phyloP scores from a whole-genome alignment of 345 rosid genomes.

The Pistacia vera region DNA sequence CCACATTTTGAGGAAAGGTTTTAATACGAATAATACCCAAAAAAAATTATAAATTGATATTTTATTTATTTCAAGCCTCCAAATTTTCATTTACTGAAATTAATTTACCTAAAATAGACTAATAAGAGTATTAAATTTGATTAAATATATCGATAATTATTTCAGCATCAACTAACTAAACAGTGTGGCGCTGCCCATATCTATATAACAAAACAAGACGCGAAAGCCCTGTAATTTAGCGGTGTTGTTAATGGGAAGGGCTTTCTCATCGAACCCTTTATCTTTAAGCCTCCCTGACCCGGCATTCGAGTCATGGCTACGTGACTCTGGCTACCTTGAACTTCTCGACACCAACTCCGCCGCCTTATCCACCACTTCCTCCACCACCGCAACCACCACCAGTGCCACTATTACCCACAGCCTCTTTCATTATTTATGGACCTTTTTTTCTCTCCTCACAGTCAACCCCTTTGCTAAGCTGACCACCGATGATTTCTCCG shows the following conservation, averaged over 20 bases:
- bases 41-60: too few relatives aligned
- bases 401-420: constrained; percentile 34
- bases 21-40: too few relatives aligned
- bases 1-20: too few relatives aligned
- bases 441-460: constrained; percentile 60
- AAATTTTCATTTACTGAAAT: too few relatives aligned
- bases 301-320: constrained; percentile 89
- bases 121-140: too few relatives aligned
- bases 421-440: constrained; percentile 28
- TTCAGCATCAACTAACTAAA: too few relatives aligned
- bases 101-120: too few relatives aligned
- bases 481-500: constrained; percentile 73
- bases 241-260: constrained; percentile 22
- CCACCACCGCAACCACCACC: constrained; percentile 26
- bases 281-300: constrained; percentile 79
- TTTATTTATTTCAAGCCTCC: too few relatives aligned
- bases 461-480: constrained; percentile 90
- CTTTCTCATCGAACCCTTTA: constrained; percentile 59
- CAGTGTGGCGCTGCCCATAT: too few relatives aligned
- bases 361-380: constrained; percentile 22
- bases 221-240: too few relatives aligned
- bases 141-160: too few relatives aligned
- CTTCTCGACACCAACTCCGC: constrained; percentile 65
- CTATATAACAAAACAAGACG: too few relatives aligned
- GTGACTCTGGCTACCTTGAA: constrained; percentile 96